Base-by-base conservation (phyloP, 768 basidiomycete species). In the Podaxis sp. region DNA sequence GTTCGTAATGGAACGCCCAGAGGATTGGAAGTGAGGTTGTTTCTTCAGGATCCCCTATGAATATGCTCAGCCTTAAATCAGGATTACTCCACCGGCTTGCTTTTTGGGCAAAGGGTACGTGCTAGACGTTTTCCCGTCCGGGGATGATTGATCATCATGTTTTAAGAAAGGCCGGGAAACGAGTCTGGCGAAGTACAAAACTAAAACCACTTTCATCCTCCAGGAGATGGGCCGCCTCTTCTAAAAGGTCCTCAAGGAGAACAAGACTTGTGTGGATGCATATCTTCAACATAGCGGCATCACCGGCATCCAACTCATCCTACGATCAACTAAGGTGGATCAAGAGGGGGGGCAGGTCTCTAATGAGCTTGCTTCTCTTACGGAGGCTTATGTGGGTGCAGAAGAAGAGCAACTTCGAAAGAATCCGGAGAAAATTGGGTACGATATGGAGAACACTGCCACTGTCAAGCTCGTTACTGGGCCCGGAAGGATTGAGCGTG, bases 1-100 rank as follows among this genome's bases (percentile, higher is more conserved):
- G 0, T 77, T 79, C 57, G 72, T 74, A 0, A 26, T 64, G 2
- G 57, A 67, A 2, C 68, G 72, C 0, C 78, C 77, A 0, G 49
- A 64, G 30, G 70, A 67, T 3, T 76, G 74, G 73, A 75, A 64
- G 68, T 69, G 6, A 15, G 67, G 61, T 3, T 37, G 11, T 13
- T 12, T 44, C 40, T 55, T 2, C 11, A 22, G 20, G 40, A 12
- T 17, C 36, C 22, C 44, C 49, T 28, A n/a, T 15, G 13, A 41
- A 7, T 38, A 2, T 10, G 44, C 5, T 44, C n/a, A 44, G 20
- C 1, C 4, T 17, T 6, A 3, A 22, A 12, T 2, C 2, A 36
- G 71, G 71, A 13, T 44, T 72, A 12, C 57, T 70, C 4, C 61
- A 58, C 2, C 71, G 71, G 71, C 57, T 72, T 12, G 70, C 70